Base-by-base conservation (phyloP, 495 filamentous ascomycete species). In the Neurospora sp. region DNA sequence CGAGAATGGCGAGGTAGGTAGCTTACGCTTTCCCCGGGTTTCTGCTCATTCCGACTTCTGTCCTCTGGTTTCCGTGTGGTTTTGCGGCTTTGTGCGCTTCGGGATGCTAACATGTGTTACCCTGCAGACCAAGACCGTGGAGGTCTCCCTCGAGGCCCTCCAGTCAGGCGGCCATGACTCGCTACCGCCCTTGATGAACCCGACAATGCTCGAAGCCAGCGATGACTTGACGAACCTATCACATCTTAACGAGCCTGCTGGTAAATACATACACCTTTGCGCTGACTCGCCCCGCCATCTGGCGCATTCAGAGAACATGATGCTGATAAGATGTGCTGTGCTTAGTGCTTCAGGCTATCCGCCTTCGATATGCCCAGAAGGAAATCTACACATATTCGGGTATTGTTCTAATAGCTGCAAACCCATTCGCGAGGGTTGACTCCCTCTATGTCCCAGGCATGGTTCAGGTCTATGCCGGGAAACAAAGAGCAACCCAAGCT, bases 321-420 rank as follows among this genome's bases (percentile, higher is more conserved):
- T 72, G 75, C 84, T 88, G 76, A 88, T 77, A 70, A 69, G 38
- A 9, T 61, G 69, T 71, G 70, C 71, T 39, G 40, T 31, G 27
- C 72, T 73, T 77, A 98, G 96, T 99, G 70, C 83, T 99, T 40
- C 96, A 99, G 86, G 96, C 96, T 37, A 99, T 99, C 79, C 94
- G 93, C 79, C 89, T 99, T 77, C 93, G 96, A 82, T 99, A 99
- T 86, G 89, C 92, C 71, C 97, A 99, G 80, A 98, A 98, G 80
- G 96, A 99, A 78, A 99, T 99, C 77, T 99, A 99, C 87, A 99
- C 96, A 79, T 99, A 99, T 85, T 96, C 93, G 82, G 96, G 96
- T 77, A 99, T 99, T 79, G 96, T 99, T 71, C 84, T 99, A 75
- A 99, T 99, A 82, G 96, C 96, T 70, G 98, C 96, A 65, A 99